Percentiles rank a stretch among this genome's conserved stretches.
phyloP scores from a whole-genome alignment of 345 rosid species.

The Pistacia atlantica region DNA sequence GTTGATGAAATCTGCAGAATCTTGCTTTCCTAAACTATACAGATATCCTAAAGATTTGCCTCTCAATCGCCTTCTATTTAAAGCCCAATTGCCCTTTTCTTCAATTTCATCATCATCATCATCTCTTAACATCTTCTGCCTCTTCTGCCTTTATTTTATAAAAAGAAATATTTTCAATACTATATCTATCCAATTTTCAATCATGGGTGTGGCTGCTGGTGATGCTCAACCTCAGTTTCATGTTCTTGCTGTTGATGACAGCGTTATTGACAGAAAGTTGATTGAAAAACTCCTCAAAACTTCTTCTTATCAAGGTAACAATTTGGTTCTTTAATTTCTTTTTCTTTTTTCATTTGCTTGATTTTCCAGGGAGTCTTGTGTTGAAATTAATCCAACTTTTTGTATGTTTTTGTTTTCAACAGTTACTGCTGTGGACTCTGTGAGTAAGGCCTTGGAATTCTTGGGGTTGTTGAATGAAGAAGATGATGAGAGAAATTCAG shows the following conservation, averaged over 20 bases:
- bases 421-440: constrained; percentile 95
- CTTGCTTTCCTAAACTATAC: constrained; percentile 66
- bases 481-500: constrained; percentile 28
- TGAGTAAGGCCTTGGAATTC: constrained; percentile 81
- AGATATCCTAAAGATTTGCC: constrained; percentile 40
- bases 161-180: neutral
- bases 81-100: constrained; percentile 18
- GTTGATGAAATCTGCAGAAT: constrained; percentile 56
- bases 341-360: no score
- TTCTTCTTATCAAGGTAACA: constrained; percentile 80
- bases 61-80: constrained; percentile 31
- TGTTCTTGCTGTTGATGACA: constrained; percentile 97
- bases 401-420: constrained; percentile 10
- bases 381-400: neutral
- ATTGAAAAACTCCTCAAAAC: constrained; percentile 87
- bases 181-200: no score
- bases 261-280: constrained; percentile 71
- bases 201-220: constrained; percentile 35
- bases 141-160: neutral
- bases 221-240: constrained; percentile 57
- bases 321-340: neutral
- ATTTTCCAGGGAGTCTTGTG: neutral
- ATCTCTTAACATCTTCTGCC: constrained; percentile 8
- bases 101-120: neutral
- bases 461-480: constrained; percentile 55